A percentile compares a stretch with the other conserved stretches of the same genome.
Conservation (phyloP, 2,329 filamentous ascomycete species). For the Kalaharituber pfeilii region DNA sequence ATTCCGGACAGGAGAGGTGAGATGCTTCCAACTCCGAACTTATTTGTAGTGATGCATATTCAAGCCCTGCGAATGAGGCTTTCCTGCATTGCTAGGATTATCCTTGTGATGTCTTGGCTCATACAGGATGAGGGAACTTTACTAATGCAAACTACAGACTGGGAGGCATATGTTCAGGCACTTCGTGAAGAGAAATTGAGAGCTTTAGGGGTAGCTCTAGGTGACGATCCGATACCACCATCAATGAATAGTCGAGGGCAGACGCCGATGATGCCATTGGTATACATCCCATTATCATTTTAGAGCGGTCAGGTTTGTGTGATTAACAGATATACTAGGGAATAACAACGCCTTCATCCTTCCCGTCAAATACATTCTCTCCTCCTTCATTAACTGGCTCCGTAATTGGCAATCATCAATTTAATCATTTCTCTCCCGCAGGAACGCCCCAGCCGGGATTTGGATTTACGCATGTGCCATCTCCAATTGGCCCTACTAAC, state of each 20-base stretch:
- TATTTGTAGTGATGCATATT: neutral
- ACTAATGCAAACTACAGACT: conserved; percentile 34
- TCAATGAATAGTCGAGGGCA: conserved; percentile 39
- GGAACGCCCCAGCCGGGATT: conserved; percentile 10
- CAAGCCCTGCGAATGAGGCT: no score
- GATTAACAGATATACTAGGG: conserved; percentile 9
- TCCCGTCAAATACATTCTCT: conserved; percentile 30
- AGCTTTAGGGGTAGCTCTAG: conserved; percentile 71
- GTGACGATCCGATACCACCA: conserved; percentile 49
- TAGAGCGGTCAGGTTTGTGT: conserved; percentile 47
- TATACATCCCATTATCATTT: conserved; percentile 44
- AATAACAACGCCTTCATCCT: conserved; percentile 45
- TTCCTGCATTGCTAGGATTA: neutral
- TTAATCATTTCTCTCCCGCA: conserved; percentile 17
- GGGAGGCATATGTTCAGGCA: conserved; percentile 65
- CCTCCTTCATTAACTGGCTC: conserved; percentile 19
- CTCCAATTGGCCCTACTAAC: conserved; percentile 15
- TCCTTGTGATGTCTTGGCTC: conserved; percentile 2
- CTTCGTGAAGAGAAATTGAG: conserved; percentile 82
- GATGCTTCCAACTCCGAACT: no score
- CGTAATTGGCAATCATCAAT: conserved; percentile 18
- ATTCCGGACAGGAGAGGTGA: conserved; percentile 51
- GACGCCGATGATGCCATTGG: conserved; percentile 29
- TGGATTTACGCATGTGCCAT: conserved; percentile 7
- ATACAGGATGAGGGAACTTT: neutral